Conservation (phyloP, 768 basidiomycete species). For the Hygrophorus pudorinus region DNA sequence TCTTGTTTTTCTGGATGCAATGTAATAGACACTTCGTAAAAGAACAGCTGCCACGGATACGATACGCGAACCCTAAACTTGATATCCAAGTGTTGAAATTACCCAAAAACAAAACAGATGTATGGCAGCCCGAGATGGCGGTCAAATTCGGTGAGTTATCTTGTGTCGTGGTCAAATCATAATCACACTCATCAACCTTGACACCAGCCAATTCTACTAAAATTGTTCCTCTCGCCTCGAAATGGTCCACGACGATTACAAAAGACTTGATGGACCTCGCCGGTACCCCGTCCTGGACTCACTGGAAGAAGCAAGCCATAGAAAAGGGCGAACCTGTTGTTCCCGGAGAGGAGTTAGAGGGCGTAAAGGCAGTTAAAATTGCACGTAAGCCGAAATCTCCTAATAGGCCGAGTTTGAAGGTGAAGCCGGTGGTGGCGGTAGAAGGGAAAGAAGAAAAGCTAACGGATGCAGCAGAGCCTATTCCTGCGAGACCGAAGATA, state of each 20-base stretch:
- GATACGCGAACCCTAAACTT: conserved; percentile 62
- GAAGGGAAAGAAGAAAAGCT: conserved; percentile 9
- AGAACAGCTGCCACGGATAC: conserved; percentile 70
- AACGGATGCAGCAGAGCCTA: conserved; percentile 7
- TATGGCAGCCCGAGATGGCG: conserved; percentile 51
- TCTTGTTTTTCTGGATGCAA: not conserved
- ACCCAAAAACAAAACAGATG: conserved; percentile 41
- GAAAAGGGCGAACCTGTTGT: conserved; percentile 40
- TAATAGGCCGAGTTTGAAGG: conserved; percentile 1
- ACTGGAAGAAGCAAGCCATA: conserved; percentile 38
- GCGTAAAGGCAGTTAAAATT: not conserved
- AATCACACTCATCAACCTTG: not conserved
- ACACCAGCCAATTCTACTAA: conserved; percentile 37
- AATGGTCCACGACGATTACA: conserved; percentile 60
- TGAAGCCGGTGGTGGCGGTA: not conserved
- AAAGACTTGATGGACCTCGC: conserved; percentile 62
- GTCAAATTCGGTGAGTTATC: conserved; percentile 52
- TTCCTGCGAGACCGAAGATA: conserved; percentile 10
- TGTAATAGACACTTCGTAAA: conserved; percentile 61
- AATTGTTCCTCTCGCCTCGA: conserved; percentile 38
- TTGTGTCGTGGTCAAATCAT: not conserved
- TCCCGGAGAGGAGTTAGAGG: conserved; percentile 28
- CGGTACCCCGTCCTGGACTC: conserved; percentile 49
- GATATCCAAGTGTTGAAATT: conserved; percentile 49
- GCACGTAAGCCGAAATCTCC: not conserved